phyloP scores from a whole-genome alignment of 805 yeast species.

The Schizosaccharomyces pombe region DNA sequence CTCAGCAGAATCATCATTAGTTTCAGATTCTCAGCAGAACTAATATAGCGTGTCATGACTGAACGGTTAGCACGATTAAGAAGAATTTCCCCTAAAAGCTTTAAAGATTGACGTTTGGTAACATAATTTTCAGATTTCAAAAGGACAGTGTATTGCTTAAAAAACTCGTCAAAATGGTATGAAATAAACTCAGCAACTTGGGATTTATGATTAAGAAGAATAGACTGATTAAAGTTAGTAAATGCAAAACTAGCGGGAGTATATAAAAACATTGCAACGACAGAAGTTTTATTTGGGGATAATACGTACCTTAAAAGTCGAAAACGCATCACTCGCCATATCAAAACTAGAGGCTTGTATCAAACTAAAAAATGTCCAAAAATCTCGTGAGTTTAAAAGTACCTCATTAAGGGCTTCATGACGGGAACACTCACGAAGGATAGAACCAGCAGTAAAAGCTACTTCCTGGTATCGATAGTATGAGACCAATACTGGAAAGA shows the following conservation, averaged over 20 bases:
- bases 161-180: slow-evolving; percentile 21
- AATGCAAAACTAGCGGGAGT: background rate
- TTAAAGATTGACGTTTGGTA: slow-evolving; percentile 72
- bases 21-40: slow-evolving; percentile 61
- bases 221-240: slow-evolving; percentile 17
- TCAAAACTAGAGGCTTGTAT: slow-evolving; percentile 62
- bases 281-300: background rate
- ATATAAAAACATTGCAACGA: background rate
- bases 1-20: slow-evolving; percentile 65
- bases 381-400: slow-evolving; percentile 29
- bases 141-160: slow-evolving; percentile 37
- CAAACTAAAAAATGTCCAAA: slow-evolving; percentile 70
- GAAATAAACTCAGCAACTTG: slow-evolving; percentile 48
- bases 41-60: slow-evolving; percentile 55
- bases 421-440: slow-evolving; percentile 65
- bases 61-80: slow-evolving; percentile 44
- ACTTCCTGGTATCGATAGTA: slow-evolving; percentile 51
- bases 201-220: slow-evolving; percentile 45
- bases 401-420: slow-evolving; percentile 44
- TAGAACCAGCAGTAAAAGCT: slow-evolving; percentile 51
- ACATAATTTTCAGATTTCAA: slow-evolving; percentile 68
- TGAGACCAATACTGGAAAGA: slow-evolving; percentile 31
- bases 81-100: slow-evolving; percentile 45
- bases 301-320: slow-evolving; percentile 28
- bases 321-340: slow-evolving; percentile 71